These are phyloP conservation scores for Rhododendron molle DNA, from an alignment of 148 eudicot species.

Conservation along the genomic window DNA sequence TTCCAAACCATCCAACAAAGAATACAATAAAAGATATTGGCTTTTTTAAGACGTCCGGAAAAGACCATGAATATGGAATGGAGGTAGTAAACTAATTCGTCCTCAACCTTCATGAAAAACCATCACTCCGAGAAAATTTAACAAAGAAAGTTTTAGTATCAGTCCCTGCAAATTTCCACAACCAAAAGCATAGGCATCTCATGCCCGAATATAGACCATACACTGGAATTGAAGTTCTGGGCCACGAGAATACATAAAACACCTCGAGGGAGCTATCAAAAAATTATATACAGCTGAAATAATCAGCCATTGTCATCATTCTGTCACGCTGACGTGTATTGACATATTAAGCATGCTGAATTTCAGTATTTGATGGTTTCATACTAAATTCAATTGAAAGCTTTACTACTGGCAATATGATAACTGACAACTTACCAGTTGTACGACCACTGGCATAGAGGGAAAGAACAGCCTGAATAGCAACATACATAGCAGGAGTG, in stretches of 20 bases:
- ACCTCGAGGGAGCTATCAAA: not conserved
- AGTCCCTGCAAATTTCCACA: not conserved
- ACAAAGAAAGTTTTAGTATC: not conserved
- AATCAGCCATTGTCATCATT: not conserved
- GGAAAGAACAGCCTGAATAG: constrained; percentile 80
- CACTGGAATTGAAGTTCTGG: not conserved
- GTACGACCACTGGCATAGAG: constrained; percentile 93
- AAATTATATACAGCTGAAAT: not conserved
- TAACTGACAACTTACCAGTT: constrained; percentile 46
- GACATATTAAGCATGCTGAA: not conserved
- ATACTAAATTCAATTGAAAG: not conserved
- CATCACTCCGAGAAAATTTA: not conserved
- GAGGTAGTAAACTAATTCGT: not conserved
- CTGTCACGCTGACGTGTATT: not conserved
- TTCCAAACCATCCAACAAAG: not conserved
- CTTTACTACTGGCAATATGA: not conserved
- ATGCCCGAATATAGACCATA: not conserved
- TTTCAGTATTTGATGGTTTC: not conserved
- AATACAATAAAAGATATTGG: not conserved
- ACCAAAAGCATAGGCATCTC: not conserved
- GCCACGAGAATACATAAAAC: not conserved
- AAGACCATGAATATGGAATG: not conserved
- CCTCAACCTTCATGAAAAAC: not conserved
- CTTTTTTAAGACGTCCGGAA: not conserved
- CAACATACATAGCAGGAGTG: constrained; percentile 82